Evolutionary conservation across 176 grass and related monocot genomes (phyloP), one percentile per base, ranked within the genome.

Genomic region (Sorghum bicolor): DNA sequence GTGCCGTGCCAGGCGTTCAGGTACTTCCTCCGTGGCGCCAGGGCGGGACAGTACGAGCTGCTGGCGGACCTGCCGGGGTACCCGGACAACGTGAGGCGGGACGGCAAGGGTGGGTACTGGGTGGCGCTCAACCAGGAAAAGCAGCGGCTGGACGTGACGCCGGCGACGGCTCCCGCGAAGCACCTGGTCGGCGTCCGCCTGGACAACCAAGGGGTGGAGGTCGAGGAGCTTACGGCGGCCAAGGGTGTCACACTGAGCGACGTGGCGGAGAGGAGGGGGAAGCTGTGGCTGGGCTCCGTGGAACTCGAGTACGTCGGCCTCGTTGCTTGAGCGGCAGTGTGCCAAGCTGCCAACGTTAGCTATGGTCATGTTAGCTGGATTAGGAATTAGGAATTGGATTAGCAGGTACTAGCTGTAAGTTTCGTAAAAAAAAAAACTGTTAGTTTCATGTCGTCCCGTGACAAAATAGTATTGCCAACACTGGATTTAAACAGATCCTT

Each of bases 11-110:
- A 90, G 38, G 77, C 82, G 8, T 67, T 89, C 10, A 68, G 60
- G 48, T 87, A 93, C 80, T 89, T 28, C 62, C 28, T 93, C 5
- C 43, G 66, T 15, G 94, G 94, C 0, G 80, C 43, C 1, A 83
- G 43, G 34, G 57, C 72, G 0, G 88, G 86, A 2, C 31, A 70
- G 24, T 63, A 81, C 44, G 34, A 93, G 34, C 68, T 87, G 8
- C 73, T 96, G 22, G 78, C 84, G 0, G 91, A 93, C 8, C 29
- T 96, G 19, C 91, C 91, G 0, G 91, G 91, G 5, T 96, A 96
- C 68, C 91, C 91, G 0, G 91, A 96, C 55, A 96, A 89, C 61
- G 68, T 94, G 20, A 86, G 79, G 52, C 82, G 80, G 3, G 85
- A 84, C 33, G 2, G 62, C 6, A 80, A 19, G 20, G 64, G 40